Evolutionary conservation across 345 rosid genomes (phyloP), one percentile per base, ranked within the genome.

Genomic region (Heritiera fomes): DNA sequence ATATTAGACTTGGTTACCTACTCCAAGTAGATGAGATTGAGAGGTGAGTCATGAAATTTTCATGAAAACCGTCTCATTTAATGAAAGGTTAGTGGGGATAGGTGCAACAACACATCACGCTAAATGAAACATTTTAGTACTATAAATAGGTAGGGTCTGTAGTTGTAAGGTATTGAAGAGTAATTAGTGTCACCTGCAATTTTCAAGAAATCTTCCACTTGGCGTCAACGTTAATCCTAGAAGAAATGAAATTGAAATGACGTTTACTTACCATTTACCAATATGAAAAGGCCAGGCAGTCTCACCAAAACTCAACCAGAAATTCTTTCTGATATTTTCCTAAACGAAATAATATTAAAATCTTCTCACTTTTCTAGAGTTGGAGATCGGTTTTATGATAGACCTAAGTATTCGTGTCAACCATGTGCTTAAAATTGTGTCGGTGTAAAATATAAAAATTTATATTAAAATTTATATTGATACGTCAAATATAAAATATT

Each of bases 151-250:
- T 56, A 47, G 34, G 64, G 50, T 73, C 11, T 73, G 34, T 58
- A 58, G 56, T 15, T 20, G 50, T 17, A 11, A 55, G 47, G 47
- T 38, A 9, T 38, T 20, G 32, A 43, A 56, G 77, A 40, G 38
- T n/a, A 50, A 17, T 28, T 10, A 23, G 34, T 38, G 5, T 38
- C 64, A 45, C 32, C 38, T 20, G 40, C 50, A 74, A 41, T 58
- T 73, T 58, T 58, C 41, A 58, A 43, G 14, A 41, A 43, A 49
- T 41, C 76, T 58, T 8, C 3, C 67, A 13, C 67, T 74, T 59
- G 52, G 77, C 67, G 77, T 74, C 65, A 59, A 74, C 49, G 67
- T 74, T 74, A 56, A 74, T 59, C 55, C 20, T 74, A 7, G 17
- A 74, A 4, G 28, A 38, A 58, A 41, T n/a, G 11, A 47, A 11